Evolutionary conservation across 2,329 filamentous ascomycete species (phyloP).

Genomic region (Xylariaceae sp.): DNA sequence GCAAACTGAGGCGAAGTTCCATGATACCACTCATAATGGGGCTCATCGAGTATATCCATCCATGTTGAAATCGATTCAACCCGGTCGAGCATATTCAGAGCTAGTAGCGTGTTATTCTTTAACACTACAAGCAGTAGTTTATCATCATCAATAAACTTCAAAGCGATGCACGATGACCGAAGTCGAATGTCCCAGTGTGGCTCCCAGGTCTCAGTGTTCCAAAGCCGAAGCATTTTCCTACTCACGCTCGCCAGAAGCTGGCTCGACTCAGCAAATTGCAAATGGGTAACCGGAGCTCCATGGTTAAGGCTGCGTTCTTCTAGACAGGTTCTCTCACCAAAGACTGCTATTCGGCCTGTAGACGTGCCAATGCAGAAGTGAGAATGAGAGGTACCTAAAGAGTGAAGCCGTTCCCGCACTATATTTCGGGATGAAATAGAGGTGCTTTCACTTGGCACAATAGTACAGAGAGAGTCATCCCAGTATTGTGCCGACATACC

Average conservation of each 20-base stretch:
- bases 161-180: not conserved
- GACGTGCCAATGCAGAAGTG: constrained; percentile 7
- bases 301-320: constrained; percentile 6
- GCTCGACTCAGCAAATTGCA: constrained; percentile 1
- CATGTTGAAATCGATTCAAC: not conserved
- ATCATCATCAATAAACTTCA: constrained; percentile 8
- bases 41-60: constrained; percentile 6
- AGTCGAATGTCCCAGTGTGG: constrained; percentile 2
- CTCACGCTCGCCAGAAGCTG: constrained; percentile 2
- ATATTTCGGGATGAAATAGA: not conserved
- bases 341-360: constrained; percentile 1
- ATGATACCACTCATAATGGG: constrained; percentile 1
- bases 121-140: constrained; percentile 3
- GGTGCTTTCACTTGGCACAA: not conserved
- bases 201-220: constrained; percentile 8
- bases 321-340: constrained; percentile 5
- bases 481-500: constrained; percentile 3
- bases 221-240: constrained; percentile 1
- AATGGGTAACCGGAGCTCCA: not conserved
- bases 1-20: not conserved
- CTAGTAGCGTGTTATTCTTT: constrained; percentile 3
- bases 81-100: constrained; percentile 1
- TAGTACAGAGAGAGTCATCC: constrained; percentile 10
- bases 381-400: not conserved
- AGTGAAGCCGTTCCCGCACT: not conserved